These are phyloP conservation scores for Clarireedia homoeocarpa DNA, from an alignment of 2,329 filamentous ascomycete genomes.

Conservation along the genomic window DNA sequence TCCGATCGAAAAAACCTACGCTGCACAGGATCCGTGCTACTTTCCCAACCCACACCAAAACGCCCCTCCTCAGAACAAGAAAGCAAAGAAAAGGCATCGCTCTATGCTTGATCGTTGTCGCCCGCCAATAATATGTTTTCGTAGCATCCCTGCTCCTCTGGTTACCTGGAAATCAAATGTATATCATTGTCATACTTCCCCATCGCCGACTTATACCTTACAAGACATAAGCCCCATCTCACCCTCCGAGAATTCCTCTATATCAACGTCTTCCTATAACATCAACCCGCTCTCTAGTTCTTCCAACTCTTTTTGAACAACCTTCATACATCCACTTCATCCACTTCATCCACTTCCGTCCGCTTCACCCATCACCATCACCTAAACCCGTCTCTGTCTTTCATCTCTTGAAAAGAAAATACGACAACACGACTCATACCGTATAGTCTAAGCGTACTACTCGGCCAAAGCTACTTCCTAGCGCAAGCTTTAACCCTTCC, in stretches of 20 bases:
- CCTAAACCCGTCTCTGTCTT: not conserved
- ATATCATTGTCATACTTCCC: conserved; percentile 11
- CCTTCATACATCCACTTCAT: not conserved
- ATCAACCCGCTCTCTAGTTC: conserved; percentile 1
- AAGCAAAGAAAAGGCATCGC: not conserved
- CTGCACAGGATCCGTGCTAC: conserved; percentile 9
- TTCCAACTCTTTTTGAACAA: not conserved
- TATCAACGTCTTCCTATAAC: conserved; percentile 7
- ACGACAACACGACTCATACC: conserved; percentile 1
- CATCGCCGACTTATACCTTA: conserved; percentile 9
- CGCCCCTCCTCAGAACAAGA: conserved; percentile 8
- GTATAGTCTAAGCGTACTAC: not conserved
- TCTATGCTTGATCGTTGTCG: conserved; percentile 10
- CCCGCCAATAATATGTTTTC: conserved; percentile 11
- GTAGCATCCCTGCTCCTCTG: conserved; percentile 5
- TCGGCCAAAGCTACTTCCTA: conserved; percentile 1
- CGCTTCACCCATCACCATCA: not conserved
- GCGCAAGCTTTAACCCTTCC: not conserved
- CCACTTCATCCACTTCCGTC: not conserved
- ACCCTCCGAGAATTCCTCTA: conserved; percentile 1
- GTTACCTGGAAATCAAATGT: conserved; percentile 7
- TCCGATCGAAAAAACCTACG: conserved; percentile 8
- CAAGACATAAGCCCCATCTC: conserved; percentile 10
- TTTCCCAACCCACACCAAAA: conserved; percentile 4
- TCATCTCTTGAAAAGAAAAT: not conserved